A percentile compares a stretch with the other conserved stretches of the same genome.
phyloP scores from a whole-genome alignment of 2,329 filamentous ascomycete genomes.

The Davidsoniella neocaledoniae region DNA sequence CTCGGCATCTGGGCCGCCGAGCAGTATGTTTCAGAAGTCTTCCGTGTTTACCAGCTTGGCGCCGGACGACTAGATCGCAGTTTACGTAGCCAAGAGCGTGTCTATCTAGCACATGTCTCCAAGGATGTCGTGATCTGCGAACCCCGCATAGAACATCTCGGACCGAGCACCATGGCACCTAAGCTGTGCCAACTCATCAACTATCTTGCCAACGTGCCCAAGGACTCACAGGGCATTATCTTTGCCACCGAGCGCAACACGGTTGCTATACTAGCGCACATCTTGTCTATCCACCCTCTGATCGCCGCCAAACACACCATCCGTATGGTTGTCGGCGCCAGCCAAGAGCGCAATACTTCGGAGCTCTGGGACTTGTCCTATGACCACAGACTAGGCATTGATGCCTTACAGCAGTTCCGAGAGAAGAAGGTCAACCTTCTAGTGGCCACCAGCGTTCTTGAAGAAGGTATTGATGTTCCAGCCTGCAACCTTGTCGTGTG shows the following conservation, averaged over 20 bases:
- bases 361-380: slow-evolving; percentile 24
- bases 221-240: slow-evolving; percentile 36
- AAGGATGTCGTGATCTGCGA: slow-evolving; percentile 17
- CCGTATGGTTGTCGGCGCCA: slow-evolving; percentile 40
- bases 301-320: slow-evolving; percentile 30
- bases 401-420: slow-evolving; percentile 31
- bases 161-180: slow-evolving; percentile 26
- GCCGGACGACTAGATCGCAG: too few species aligned
- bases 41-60: slow-evolving; percentile 15
- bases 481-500: slow-evolving; percentile 46
- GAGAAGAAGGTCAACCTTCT: slow-evolving; percentile 38
- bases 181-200: slow-evolving; percentile 40
- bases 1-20: slow-evolving; percentile 56
- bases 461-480: slow-evolving; percentile 52
- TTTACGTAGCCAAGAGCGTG: slow-evolving; percentile 22
- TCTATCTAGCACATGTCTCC: slow-evolving; percentile 36
- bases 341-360: slow-evolving; percentile 19
- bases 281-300: slow-evolving; percentile 36
- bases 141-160: neutral
- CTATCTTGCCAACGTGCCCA: slow-evolving; percentile 22
- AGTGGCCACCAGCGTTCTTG: slow-evolving; percentile 45
- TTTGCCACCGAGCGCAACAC: slow-evolving; percentile 50
- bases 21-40: slow-evolving; percentile 38
- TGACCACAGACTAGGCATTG: slow-evolving; percentile 18
- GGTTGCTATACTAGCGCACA: slow-evolving; percentile 39